Evolutionary conservation across 441 rosid species (phyloP).

Genomic region (Omphalea diandra): DNA sequence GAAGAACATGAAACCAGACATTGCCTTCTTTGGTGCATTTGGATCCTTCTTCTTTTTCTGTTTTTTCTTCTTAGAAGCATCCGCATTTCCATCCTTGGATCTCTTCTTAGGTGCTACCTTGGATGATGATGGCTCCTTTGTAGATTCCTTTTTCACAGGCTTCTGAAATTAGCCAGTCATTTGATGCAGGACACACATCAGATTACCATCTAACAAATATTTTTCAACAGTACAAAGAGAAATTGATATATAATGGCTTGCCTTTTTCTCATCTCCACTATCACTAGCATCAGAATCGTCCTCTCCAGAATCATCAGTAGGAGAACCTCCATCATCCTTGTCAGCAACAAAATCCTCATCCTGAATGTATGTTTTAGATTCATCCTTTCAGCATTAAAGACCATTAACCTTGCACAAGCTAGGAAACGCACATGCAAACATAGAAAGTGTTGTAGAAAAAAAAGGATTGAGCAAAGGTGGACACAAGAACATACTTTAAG

Average conservation of each 20-base stretch:
- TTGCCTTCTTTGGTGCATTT: slow-evolving; percentile 91
- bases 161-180: slow-evolving; percentile 68
- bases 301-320: slow-evolving; percentile 96
- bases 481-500: too few species aligned
- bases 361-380: slow-evolving; percentile 41
- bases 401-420: slow-evolving; percentile 1
- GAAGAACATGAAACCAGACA: slow-evolving; percentile 80
- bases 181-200: slow-evolving; percentile 14
- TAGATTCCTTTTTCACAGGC: slow-evolving; percentile 61
- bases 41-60: slow-evolving; percentile 94
- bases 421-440: background rate
- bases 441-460: too few species aligned
- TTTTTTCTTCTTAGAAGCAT: slow-evolving; percentile 71
- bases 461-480: too few species aligned
- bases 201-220: background rate
- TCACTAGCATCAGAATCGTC: slow-evolving; percentile 82
- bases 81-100: slow-evolving; percentile 62
- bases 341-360: slow-evolving; percentile 87
- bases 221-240: background rate
- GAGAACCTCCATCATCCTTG: slow-evolving; percentile 91
- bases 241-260: slow-evolving; percentile 29
- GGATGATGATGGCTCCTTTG: slow-evolving; percentile 58
- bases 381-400: background rate
- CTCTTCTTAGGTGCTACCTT: slow-evolving; percentile 74
- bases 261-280: slow-evolving; percentile 79